Conservation (phyloP, 768 basidiomycete species). For the Boletellus sp. region DNA sequence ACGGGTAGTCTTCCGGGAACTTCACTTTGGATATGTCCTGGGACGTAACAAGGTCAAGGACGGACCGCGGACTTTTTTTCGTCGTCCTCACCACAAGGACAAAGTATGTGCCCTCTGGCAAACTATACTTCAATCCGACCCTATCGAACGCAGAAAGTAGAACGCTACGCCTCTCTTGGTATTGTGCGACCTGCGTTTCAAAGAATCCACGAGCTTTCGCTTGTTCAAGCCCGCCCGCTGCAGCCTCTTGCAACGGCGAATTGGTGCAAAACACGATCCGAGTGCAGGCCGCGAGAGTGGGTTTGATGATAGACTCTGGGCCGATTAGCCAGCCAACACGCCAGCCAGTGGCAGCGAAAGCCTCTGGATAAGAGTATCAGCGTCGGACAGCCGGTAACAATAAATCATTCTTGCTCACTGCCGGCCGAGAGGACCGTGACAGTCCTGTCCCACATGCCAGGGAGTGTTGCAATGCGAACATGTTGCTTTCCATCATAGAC, state of each 20-base stretch:
- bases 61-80: neutral
- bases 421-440: constrained; percentile 95
- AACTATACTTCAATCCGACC: constrained; percentile 79
- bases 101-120: constrained; percentile 91
- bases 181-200: constrained; percentile 69
- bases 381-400: neutral
- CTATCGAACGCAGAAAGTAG: constrained; percentile 76
- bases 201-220: constrained; percentile 73
- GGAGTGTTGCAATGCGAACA: constrained; percentile 87
- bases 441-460: constrained; percentile 98
- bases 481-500: constrained; percentile 88
- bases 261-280: constrained; percentile 96
- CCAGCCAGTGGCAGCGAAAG: constrained; percentile 97
- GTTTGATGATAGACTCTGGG: constrained; percentile 73
- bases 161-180: constrained; percentile 74
- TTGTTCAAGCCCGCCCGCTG: constrained; percentile 83
- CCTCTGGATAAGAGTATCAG: constrained; percentile 50
- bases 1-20: constrained; percentile 82
- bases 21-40: constrained; percentile 75
- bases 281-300: constrained; percentile 86
- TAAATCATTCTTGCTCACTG: constrained; percentile 48
- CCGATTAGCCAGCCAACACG: constrained; percentile 96
- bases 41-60: constrained; percentile 6
- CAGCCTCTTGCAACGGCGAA: constrained; percentile 93
- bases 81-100: constrained; percentile 64